A percentile compares a stretch with the other conserved stretches of the same genome.
phyloP scores from a whole-genome alignment of 2,329 filamentous ascomycete genomes.

The Botrytis fabae region DNA sequence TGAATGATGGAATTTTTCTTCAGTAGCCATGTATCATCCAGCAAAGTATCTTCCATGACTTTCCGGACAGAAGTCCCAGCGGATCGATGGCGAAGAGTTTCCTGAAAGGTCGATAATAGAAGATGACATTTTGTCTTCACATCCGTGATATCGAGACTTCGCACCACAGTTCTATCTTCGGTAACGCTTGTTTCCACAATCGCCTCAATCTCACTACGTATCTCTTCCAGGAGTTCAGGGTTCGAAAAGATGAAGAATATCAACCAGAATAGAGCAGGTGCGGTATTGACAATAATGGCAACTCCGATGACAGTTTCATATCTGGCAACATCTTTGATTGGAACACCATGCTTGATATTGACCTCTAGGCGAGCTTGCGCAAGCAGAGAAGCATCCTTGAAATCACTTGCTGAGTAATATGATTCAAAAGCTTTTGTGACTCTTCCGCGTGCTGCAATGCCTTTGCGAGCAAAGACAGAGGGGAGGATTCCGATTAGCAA shows the following conservation, averaged over 20 bases:
- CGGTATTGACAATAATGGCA: conserved; percentile 46
- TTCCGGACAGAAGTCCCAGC: conserved; percentile 43
- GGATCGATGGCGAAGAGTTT: conserved; percentile 43
- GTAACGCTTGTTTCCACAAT: neutral
- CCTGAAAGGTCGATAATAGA: conserved; percentile 45
- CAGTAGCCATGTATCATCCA: conserved; percentile 41
- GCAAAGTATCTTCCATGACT: conserved; percentile 42
- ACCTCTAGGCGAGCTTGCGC: conserved; percentile 42
- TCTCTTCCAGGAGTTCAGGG: conserved; percentile 35
- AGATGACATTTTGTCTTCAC: conserved; percentile 41
- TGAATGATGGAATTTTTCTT: conserved; percentile 45
- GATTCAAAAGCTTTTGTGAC: conserved; percentile 38
- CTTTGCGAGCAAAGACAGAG: conserved; percentile 24
- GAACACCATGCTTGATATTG: conserved; percentile 40
- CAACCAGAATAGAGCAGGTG: conserved; percentile 40
- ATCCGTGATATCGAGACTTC: conserved; percentile 11
- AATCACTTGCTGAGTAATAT: conserved; percentile 46
- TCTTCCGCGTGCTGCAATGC: neutral
- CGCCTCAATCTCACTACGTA: conserved; percentile 32
- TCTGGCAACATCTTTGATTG: conserved; percentile 30
- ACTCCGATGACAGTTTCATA: conserved; percentile 46
- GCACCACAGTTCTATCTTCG: neutral
- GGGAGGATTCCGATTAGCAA: conserved; percentile 6
- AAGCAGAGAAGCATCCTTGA: conserved; percentile 44
- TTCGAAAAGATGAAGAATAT: conserved; percentile 44